These are phyloP conservation scores for Saturnispora dispora DNA, from an alignment of 805 yeast genomes.

Conservation along the genomic window DNA sequence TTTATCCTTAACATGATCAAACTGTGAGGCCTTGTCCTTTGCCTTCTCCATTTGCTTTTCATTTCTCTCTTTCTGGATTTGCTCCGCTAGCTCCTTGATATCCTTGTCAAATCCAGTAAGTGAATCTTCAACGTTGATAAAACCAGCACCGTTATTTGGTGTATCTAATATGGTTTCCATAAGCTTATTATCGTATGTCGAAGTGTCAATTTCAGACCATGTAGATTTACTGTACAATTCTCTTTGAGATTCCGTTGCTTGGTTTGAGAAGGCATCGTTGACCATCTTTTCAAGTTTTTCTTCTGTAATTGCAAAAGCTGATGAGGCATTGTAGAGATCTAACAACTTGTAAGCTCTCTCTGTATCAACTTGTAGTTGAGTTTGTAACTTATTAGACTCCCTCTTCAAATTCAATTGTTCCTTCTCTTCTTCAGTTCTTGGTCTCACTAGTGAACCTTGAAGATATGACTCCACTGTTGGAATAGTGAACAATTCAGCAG, in stretches of 20 bases:
- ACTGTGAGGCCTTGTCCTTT: slow-evolving; percentile 15
- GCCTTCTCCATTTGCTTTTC: slow-evolving; percentile 17
- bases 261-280: slow-evolving; percentile 39
- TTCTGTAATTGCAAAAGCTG: slow-evolving; percentile 64
- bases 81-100: slow-evolving; percentile 19
- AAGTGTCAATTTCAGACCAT: slow-evolving; percentile 13
- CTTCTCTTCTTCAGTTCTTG: slow-evolving; percentile 62
- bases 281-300: slow-evolving; percentile 51
- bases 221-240: slow-evolving; percentile 11
- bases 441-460: slow-evolving; percentile 61
- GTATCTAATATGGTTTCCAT: slow-evolving; percentile 25
- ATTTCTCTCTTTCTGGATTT: slow-evolving; percentile 17
- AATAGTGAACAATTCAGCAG: slow-evolving; percentile 56
- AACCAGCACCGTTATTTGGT: slow-evolving; percentile 26
- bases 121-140: slow-evolving; percentile 25
- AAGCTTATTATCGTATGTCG: slow-evolving; percentile 21
- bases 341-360: slow-evolving; percentile 48
- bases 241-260: slow-evolving; percentile 3
- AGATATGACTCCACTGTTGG: slow-evolving; percentile 70
- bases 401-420: slow-evolving; percentile 50
- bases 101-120: slow-evolving; percentile 22
- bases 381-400: slow-evolving; percentile 52
- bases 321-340: slow-evolving; percentile 63
- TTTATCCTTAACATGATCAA: slow-evolving; percentile 3
- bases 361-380: slow-evolving; percentile 44